Evolutionary conservation across 805 yeast genomes (phyloP).

Genomic region (Candida piceae): DNA sequence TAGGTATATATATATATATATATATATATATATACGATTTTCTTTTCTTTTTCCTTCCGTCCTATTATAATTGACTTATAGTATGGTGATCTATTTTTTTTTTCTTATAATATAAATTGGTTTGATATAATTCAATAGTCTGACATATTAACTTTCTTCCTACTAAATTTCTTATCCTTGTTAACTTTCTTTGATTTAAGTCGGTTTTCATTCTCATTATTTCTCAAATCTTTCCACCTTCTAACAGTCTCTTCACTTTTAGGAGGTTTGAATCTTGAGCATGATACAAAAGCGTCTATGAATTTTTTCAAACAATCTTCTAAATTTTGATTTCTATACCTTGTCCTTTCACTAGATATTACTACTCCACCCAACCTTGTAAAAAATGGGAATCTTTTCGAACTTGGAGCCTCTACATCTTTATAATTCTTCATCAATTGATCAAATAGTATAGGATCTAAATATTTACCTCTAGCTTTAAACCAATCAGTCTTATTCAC

Average conservation of each 20-base stretch:
- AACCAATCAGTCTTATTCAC: slow-evolving; percentile 32
- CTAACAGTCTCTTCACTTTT: slow-evolving; percentile 34
- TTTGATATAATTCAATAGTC: no score
- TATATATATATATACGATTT: no score
- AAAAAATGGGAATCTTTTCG: slow-evolving; percentile 23
- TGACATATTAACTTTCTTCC: slow-evolving; percentile 14
- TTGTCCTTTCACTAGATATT: slow-evolving; percentile 22
- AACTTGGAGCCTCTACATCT: slow-evolving; percentile 12
- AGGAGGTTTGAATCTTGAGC: slow-evolving; percentile 32
- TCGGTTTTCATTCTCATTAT: slow-evolving; percentile 19
- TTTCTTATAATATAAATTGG: no score
- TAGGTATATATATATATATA: no score
- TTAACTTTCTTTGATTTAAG: slow-evolving; percentile 17
- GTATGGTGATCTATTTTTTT: no score
- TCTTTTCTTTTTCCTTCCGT: no score
- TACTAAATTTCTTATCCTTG: slow-evolving; percentile 20
- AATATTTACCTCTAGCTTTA: slow-evolving; percentile 39
- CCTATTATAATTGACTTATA: no score
- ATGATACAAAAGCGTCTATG: slow-evolving; percentile 30
- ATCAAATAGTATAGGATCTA: slow-evolving; percentile 32
- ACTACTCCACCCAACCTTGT: slow-evolving; percentile 24
- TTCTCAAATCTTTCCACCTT: slow-evolving; percentile 35
- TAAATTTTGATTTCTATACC: slow-evolving; percentile 42
- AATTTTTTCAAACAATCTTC: slow-evolving; percentile 43
- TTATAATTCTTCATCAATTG: slow-evolving; percentile 27